Evolutionary conservation across 2,329 filamentous ascomycete species (phyloP), one percentile per base, ranked within the genome.

Genomic region (Metarhizium brunneum): DNA sequence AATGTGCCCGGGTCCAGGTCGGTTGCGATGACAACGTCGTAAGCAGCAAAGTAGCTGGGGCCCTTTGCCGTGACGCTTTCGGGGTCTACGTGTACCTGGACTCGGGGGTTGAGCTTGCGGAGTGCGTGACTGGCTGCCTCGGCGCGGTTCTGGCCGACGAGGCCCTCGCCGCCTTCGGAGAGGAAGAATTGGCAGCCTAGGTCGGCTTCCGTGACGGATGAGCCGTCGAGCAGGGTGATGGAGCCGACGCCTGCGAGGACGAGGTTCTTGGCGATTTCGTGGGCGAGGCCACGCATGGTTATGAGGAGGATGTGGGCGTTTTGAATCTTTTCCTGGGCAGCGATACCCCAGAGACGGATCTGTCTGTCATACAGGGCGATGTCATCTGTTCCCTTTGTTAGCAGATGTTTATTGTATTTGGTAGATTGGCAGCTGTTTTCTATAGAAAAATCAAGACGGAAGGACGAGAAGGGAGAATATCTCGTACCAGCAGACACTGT

Each of bases 341-440:
- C 86, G 66, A 97, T 89, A 47, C 94, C 94, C 94, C 94, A 99
- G 35, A 99, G 84, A 54, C 94, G 87, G 65, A 99, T 96, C 70
- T 99, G 94, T 52, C 94, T 86, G 73, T 99, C 94, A 69, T 99
- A 99, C 6, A 97, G 84, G 14, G 92, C 94, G 66, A 97, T 95
- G 68, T 99, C 94, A 71, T 97, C 94, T 90, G 60, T 13, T 29
- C 47, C 14, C 11, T 45, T 32, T 29, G 20, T 48, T 25, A 48
- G 45, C 16, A 16, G 42, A 20, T 45, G n/a, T 57, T 32, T 32
- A 30, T 25, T 25, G 30, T 48, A 25, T 29, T 8, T 47, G 52
- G 6, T 13, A 25, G 6, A 7, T 7, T 14, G n/a, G 7, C 10
- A 51, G 45, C 32, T 6, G 51, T 54, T 32, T 35, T 35, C 6